Base-by-base conservation (phyloP, 352 stramenopile genomes). In the Thalassiosira oceanica region DNA sequence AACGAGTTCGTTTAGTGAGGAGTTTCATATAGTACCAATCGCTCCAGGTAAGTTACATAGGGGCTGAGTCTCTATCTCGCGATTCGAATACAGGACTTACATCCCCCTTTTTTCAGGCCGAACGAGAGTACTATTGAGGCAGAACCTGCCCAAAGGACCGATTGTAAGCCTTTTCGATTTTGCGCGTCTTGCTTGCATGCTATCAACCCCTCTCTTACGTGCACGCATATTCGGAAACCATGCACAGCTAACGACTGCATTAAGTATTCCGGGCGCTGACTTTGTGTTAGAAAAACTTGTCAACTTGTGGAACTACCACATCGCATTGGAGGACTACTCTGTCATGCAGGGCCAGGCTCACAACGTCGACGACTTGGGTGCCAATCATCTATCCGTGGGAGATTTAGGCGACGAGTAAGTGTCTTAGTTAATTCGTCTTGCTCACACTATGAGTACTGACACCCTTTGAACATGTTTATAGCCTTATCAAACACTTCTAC, bases 251-350 rank as follows among this genome's bases (percentile, higher is more conserved):
- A 57, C 57, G 2, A 78, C 70, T 7, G 35, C 71, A 13, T 49
- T 54, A 15, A 31, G 15, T 10, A 6, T 80, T 43, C 70, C 70
- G 13, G 35, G 35, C 15, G 51, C 56, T 4, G 43, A 42, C 10
- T 7, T 15, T 35, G 7, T 52, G 18, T 36, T 55, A 24, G 42
- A 41, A 13, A 3, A 15, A 4, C 46, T 81, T 2, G 66, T 81
- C 1, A 81, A 81, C 61, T 71, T 75, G 18, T 81, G 71, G 71
- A 81, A 81, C 39, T 75, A 80, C 61, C 65, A 79, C 44, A 81
- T 81, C 51, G 71, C 45, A 8, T 42, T 81, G 1, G 71, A 81
- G 44, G 71, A 81, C 44, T 54, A 52, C 3, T 44, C 29, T 4
- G 50, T 81, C 16, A 81, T 81, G 71, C 57, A 74, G 23, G 71